Conservation (phyloP, 345 rosid species). For the Camelina sativa region DNA sequence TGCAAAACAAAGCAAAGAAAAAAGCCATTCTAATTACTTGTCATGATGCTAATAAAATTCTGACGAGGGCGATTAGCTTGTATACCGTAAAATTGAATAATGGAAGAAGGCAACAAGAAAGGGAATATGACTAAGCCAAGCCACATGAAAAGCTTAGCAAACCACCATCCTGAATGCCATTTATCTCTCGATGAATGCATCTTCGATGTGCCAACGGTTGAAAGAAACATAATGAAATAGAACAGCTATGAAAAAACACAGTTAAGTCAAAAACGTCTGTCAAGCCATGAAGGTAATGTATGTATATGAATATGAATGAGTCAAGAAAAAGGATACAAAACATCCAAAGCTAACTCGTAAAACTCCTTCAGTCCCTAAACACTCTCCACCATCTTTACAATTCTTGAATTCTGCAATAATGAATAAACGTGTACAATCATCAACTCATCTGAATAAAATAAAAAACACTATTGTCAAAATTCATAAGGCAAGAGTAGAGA, state of each 20-base stretch:
- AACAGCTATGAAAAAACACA: constrained; percentile 48
- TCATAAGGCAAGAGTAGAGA: constrained; percentile 5
- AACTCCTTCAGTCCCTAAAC: constrained; percentile 92
- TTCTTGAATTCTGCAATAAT: constrained; percentile 63
- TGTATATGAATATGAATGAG: background rate
- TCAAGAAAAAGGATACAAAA: constrained; percentile 69
- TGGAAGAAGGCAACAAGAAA: constrained; percentile 67
- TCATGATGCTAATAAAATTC: background rate
- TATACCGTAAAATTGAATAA: constrained; percentile 77
- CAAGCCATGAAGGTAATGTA: background rate
- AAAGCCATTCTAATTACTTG: background rate
- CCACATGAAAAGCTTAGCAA: constrained; percentile 62
- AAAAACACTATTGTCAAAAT: background rate
- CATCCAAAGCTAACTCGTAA: constrained; percentile 95
- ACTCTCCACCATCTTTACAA: constrained; percentile 68
- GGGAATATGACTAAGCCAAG: constrained; percentile 60
- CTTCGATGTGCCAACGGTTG: constrained; percentile 71
- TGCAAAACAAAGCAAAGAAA: constrained; percentile 45
- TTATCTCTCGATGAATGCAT: constrained; percentile 57
- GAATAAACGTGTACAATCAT: constrained; percentile 18
- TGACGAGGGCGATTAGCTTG: constrained; percentile 14
- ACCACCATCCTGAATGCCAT: constrained; percentile 99
- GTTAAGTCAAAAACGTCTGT: constrained; percentile 46
- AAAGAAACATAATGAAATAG: constrained; percentile 72
- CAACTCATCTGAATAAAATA: background rate